Evolutionary conservation across 139 green algal genomes (phyloP).

Genomic region (Volvox reticuliferus): DNA sequence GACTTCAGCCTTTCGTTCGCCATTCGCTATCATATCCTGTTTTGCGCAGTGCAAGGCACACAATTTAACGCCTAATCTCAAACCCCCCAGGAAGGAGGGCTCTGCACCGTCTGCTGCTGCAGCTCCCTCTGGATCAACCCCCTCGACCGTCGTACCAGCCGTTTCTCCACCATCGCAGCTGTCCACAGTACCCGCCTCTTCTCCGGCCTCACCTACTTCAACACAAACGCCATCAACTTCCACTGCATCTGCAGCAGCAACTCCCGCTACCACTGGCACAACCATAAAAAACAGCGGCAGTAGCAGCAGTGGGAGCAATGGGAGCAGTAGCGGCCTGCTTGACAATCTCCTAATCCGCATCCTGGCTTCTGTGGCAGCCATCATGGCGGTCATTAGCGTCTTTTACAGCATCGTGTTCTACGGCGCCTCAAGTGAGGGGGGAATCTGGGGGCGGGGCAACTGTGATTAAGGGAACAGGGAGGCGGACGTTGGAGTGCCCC

Average conservation of each 20-base stretch:
- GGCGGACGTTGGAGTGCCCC: no score
- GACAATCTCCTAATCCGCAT: slow-evolving; percentile 36
- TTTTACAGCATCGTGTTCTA: slow-evolving; percentile 27
- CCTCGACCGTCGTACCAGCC: background rate
- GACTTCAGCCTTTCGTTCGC: no score
- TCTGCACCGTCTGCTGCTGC: background rate
- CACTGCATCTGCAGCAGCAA: background rate
- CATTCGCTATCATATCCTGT: no score
- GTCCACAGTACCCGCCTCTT: background rate
- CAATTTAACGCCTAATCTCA: background rate
- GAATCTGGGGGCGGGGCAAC: background rate
- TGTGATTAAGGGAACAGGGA: no score
- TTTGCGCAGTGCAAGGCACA: no score
- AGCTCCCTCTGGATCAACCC: background rate
- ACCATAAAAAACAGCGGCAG: background rate
- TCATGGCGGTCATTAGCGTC: slow-evolving; percentile 23
- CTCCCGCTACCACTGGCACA: background rate
- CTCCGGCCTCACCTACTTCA: background rate
- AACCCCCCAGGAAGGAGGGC: slow-evolving; percentile 2
- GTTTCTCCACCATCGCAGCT: background rate
- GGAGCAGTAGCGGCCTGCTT: background rate
- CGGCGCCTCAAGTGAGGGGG: background rate
- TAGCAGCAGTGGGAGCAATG: background rate
- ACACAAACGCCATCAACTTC: background rate
- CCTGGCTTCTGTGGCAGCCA: background rate